phyloP scores from a whole-genome alignment of 257 asterid genomes.

The Solanum stenotomum region DNA sequence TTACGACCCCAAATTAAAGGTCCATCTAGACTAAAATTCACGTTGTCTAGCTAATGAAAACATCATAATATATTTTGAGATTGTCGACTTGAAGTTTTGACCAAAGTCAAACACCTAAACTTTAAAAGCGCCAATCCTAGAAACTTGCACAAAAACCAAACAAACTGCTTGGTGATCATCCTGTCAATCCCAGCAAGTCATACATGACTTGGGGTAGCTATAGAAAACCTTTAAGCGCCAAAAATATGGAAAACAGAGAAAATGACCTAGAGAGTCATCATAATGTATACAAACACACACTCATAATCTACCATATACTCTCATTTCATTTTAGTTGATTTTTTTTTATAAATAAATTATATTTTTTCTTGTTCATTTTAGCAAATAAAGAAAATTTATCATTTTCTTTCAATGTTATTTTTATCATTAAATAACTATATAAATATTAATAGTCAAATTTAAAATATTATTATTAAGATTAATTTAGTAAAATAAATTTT shows the following conservation, averaged over 20 bases:
- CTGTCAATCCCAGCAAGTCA: background rate
- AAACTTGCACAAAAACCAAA: background rate
- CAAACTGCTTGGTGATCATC: background rate
- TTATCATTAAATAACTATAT: no score
- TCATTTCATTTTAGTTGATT: background rate
- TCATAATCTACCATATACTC: background rate
- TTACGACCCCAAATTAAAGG: background rate
- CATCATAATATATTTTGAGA: background rate
- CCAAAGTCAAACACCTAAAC: background rate
- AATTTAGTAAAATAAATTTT: no score
- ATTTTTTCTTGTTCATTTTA: background rate
- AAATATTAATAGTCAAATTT: no score
- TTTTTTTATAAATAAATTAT: no score
- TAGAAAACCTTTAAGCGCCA: background rate
- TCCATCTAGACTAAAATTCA: no score
- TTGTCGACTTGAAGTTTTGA: background rate
- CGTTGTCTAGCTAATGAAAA: no score
- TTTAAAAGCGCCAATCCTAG: background rate
- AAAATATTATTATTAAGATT: background rate
- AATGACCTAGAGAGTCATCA: background rate
- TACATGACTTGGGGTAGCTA: background rate
- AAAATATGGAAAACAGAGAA: no score
- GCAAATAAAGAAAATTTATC: no score
- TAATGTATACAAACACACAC: background rate
- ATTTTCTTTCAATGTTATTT: background rate